Base-by-base conservation (phyloP, 257 asterid species). In the Datura wrightii region DNA sequence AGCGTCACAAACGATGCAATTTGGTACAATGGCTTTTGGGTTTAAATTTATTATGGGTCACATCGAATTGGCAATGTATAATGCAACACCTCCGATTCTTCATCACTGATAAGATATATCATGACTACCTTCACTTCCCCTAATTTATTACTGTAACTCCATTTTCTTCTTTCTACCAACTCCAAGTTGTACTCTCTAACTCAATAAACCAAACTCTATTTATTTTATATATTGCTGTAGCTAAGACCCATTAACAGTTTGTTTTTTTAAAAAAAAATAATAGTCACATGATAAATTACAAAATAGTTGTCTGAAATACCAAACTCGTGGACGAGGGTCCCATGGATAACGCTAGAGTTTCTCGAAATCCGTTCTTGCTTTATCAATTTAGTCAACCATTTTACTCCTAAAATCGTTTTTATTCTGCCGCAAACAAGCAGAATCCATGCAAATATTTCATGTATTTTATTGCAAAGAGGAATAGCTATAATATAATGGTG, bases 271-370 rank as follows among this genome's bases (percentile, higher is more conserved):
- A n/a, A n/a, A 58, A 50, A 63, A 65, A 34, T 2, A 10, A 65
- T 34, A 3, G 72, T 65, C 72, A 65, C 72, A 13, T 4, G 46
- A 65, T 31, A 24, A 76, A 24, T 15, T 7, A 69, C 16, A 37
- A 24, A 69, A 6, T 65, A 69, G 10, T 39, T 41, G 52, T 42
- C 79, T 39, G 52, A 50, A 13, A 52, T 52, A 52, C 82, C 82
- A 78, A 78, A 78, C 82, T 78, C 82, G 82, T 78, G 82, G 63
- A 78, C 15, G 42, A 14, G 82, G 63, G 63, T 78, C 63, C 82
- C 82, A 52, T 52, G 46, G 13, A 52, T 50, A 31, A 76, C 52
- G 82, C 41, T 6, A 31, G 3, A 76, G 46, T 76, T 24, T 76
- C 81, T 76, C 11, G 37, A 76, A 48, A 50, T 76, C 44, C 3